A percentile compares a stretch with the other conserved stretches of the same genome.
These are phyloP conservation scores for Fraxinus excelsior DNA, from an alignment of 257 asterid species.

Conservation along the genomic window DNA sequence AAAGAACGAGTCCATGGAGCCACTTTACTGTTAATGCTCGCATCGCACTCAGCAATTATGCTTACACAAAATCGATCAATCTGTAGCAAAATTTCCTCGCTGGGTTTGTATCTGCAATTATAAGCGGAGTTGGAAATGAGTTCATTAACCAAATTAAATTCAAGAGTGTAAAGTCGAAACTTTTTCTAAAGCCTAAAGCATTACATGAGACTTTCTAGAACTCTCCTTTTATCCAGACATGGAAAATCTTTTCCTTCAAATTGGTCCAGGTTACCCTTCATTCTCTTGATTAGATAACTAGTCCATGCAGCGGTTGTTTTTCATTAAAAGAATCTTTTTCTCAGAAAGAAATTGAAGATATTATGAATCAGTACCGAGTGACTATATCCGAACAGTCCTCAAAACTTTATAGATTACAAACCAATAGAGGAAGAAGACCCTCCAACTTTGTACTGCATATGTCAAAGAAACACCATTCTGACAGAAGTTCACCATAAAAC, in stretches of 20 bases:
- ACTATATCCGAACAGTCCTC: not conserved
- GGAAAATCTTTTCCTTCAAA: conserved; percentile 8
- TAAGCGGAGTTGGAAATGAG: conserved; percentile 23
- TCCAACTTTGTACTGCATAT: not conserved
- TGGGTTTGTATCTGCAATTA: conserved; percentile 87
- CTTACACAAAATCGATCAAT: conserved; percentile 90
- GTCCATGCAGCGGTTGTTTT: not conserved
- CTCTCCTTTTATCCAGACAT: conserved; percentile 12
- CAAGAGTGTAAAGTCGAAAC: conserved; percentile 12
- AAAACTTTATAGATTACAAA: not conserved
- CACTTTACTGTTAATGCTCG: conserved; percentile 68
- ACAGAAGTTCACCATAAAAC: not conserved
- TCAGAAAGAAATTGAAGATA: conserved; percentile 9
- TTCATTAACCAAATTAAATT: conserved; percentile 24
- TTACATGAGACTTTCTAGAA: not conserved
- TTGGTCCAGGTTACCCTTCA: not conserved
- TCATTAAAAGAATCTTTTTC: not conserved
- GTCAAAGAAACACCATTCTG: not conserved
- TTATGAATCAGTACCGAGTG: not conserved
- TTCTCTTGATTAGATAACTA: not conserved
- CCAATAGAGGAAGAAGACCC: conserved; percentile 7
- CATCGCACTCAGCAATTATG: conserved; percentile 85
- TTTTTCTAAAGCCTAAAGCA: not conserved
- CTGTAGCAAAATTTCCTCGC: conserved; percentile 91
- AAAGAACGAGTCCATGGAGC: conserved; percentile 73